phyloP scores from a whole-genome alignment of 2,329 filamentous ascomycete species.

The Epichloe uncinata region DNA sequence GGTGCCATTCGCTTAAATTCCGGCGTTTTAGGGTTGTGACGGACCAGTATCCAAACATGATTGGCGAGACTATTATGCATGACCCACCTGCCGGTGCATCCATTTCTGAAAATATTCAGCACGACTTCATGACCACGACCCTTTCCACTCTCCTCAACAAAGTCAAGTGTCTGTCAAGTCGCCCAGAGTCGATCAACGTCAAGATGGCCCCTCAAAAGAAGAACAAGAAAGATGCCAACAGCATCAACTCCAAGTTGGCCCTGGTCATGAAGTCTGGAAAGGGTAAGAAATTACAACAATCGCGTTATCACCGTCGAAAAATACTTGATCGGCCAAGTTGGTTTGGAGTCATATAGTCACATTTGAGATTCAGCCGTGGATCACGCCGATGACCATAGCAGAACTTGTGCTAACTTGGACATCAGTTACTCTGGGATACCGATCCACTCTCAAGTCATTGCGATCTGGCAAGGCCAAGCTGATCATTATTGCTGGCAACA shows the following conservation, averaged over 20 bases:
- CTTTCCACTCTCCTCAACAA: conserved; percentile 11
- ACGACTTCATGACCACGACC: fast-evolving
- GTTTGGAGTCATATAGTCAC: not conserved
- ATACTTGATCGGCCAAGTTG: not conserved
- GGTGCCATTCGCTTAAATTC: conserved; percentile 23
- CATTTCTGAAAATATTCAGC: not conserved
- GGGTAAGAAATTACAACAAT: conserved; percentile 42
- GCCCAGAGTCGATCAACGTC: conserved; percentile 24
- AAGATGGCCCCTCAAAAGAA: conserved; percentile 62
- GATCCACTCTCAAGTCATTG: conserved; percentile 61
- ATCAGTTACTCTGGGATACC: conserved; percentile 28
- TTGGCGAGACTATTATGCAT: not conserved
- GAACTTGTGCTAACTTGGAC: not conserved
- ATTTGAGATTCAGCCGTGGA: not conserved
- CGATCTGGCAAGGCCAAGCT: conserved; percentile 97
- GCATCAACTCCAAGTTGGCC: conserved; percentile 47
- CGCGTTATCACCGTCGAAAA: not conserved
- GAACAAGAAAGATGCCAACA: conserved; percentile 74
- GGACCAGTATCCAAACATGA: not conserved
- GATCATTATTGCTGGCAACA: conserved; percentile 88
- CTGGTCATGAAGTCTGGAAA: conserved; percentile 56
- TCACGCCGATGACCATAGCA: not conserved
- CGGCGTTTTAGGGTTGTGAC: conserved; percentile 27
- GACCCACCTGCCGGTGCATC: not conserved
- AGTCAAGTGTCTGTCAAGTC: conserved; percentile 14